Base-by-base conservation (phyloP, 1,284 basidiomycete genomes). In the Pascua guehoae region DNA sequence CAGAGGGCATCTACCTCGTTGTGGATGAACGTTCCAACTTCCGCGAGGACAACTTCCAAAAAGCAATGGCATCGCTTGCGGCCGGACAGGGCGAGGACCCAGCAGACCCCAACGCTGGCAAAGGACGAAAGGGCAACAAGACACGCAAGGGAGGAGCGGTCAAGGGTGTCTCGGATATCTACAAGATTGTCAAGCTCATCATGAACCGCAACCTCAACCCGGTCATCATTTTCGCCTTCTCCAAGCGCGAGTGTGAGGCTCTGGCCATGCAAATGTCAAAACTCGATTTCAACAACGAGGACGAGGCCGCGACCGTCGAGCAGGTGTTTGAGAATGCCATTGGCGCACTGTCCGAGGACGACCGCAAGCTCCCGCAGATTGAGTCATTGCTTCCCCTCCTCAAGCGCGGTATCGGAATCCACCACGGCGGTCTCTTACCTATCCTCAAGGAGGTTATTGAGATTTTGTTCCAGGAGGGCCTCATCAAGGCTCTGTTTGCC, bases 401-500 rank as follows among this genome's bases (percentile, higher is more conserved):
- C 37, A 91, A 90, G 67, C 89, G 96, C 61, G 96, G 96, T 44
- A 94, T 97, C 67, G 96, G 96, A 58, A 95, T 99, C 70, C 96
- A 99, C 81, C 96, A 99, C 71, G 95, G 96, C 54, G 96, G 96
- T 56, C 83, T 99, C 18, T 83, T 99, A 9, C 96, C 96, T 2
- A 96, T 98, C 64, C 82, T 99, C 53, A 99, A 99, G 75, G 96
- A 99, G 74, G 94, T 98, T 50, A 98, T 99, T 75, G 96, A 99
- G 78, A 97, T 99, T 63, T 82, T 99, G 39, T 99, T 99, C 81
- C 95, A 98, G 72, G 96, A 98, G 72, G 95, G 96, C n/a, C 82
- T 98, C 53, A 93, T 98, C 81, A 99, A 98, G 76, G 93, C 94
- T 18, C 84, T 99, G 41, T 99, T 98, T 70, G 96, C 96, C 2